Conservation (phyloP, 2,329 filamentous ascomycete genomes). For the Verticillium dahliae region DNA sequence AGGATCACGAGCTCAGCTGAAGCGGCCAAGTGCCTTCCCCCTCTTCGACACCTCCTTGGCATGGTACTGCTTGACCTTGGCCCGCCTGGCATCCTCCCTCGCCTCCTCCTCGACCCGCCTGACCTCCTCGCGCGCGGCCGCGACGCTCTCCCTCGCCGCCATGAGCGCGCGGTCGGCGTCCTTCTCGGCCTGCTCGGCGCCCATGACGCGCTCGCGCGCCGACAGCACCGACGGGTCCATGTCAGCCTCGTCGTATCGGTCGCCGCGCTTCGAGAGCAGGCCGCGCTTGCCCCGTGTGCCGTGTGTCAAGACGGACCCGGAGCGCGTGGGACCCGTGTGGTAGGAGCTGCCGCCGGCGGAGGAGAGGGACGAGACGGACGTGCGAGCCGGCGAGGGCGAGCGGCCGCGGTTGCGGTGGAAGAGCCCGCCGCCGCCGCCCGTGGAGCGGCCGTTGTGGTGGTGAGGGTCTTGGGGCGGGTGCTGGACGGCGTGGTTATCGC, state of each 20-base stretch:
- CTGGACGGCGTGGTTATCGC: not conserved
- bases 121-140: conserved; percentile 58
- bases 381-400: conserved; percentile 17
- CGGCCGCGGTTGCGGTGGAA: conserved; percentile 17
- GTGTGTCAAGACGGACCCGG: conserved; percentile 14
- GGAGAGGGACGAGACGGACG: conserved; percentile 12
- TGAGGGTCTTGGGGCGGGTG: not conserved
- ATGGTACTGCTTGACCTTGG: conserved; percentile 63
- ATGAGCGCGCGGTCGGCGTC: conserved; percentile 60
- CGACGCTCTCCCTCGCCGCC: conserved; percentile 50
- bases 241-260: conserved; percentile 25
- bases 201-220: conserved; percentile 54
- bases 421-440: conserved; percentile 15
- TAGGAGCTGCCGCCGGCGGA: conserved; percentile 12
- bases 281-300: conserved; percentile 24
- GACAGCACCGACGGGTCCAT: conserved; percentile 57
- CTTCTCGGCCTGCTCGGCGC: conserved; percentile 56
- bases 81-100: conserved; percentile 55
- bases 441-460: not conserved
- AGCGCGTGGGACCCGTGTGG: conserved; percentile 16
- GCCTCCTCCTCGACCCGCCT: conserved; percentile 59
- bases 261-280: conserved; percentile 37
- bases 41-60: conserved; percentile 60
- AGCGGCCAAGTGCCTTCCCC: conserved; percentile 59
- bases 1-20: not conserved